Percentiles rank a stretch among this genome's conserved stretches.
Evolutionary conservation across 2,329 filamentous ascomycete genomes (phyloP).

Genomic region (Hypomyces rosellus): DNA sequence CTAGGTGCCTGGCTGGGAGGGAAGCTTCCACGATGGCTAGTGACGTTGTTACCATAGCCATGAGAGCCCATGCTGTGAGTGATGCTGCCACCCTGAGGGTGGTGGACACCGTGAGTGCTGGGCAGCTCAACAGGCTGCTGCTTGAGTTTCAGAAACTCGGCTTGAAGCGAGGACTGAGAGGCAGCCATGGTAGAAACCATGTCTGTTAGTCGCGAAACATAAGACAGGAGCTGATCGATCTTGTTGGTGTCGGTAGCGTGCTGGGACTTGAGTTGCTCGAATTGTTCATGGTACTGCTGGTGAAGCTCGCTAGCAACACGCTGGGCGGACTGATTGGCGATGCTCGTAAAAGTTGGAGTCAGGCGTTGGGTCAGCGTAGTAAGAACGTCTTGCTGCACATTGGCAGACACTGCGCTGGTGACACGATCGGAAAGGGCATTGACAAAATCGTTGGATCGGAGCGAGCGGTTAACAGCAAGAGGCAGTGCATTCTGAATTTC

Average conservation of each 20-base stretch:
- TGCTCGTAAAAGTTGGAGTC: conserved; percentile 58
- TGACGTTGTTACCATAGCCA: conserved; percentile 21
- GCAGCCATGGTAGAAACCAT: conserved; percentile 65
- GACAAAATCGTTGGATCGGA: conserved; percentile 69
- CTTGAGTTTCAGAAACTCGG: conserved; percentile 53
- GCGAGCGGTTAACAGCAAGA: conserved; percentile 42
- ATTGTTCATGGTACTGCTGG: conserved; percentile 47
- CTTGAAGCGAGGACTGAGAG: conserved; percentile 63
- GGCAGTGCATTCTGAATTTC: conserved; percentile 70
- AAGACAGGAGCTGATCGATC: conserved; percentile 64
- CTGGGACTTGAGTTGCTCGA: conserved; percentile 46
- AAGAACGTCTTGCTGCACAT: conserved; percentile 64
- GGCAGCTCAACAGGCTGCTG: conserved; percentile 42
- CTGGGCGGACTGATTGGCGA: conserved; percentile 60
- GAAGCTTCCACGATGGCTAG: conserved; percentile 29
- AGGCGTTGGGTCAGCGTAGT: conserved; percentile 56
- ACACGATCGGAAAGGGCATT: conserved; percentile 65
- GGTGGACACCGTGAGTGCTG: conserved; percentile 18
- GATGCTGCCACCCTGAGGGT: conserved; percentile 17
- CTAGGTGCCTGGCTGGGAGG: conserved; percentile 25
- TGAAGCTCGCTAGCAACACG: conserved; percentile 64
- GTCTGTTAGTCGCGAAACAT: conserved; percentile 60
- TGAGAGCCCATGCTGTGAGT: conserved; percentile 21
- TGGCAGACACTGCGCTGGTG: conserved; percentile 56
- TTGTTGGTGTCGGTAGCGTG: conserved; percentile 51